Conservation (phyloP, 768 basidiomycete species). For the Pulveroboletus sp. region DNA sequence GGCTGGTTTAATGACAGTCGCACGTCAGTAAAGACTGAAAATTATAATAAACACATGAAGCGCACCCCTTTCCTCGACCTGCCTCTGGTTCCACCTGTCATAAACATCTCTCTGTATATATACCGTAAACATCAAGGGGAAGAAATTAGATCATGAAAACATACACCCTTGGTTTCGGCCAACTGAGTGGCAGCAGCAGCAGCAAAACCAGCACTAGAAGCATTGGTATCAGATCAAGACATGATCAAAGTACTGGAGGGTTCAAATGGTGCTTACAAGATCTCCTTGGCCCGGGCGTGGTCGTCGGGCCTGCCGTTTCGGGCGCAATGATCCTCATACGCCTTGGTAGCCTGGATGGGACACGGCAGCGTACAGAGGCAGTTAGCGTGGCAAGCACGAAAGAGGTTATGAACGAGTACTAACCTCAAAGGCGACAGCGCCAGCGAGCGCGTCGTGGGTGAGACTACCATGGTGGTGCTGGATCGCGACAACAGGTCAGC, state of each 20-base stretch:
- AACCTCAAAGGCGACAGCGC: conserved; percentile 17
- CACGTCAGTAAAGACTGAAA: background rate
- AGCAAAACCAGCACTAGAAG: conserved; percentile 9
- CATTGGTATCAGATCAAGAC: background rate
- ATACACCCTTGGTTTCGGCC: conserved; percentile 19
- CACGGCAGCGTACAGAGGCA: background rate
- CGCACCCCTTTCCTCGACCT: background rate
- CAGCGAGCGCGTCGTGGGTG: conserved; percentile 20
- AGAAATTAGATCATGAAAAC: background rate
- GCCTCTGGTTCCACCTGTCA: background rate
- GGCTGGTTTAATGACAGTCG: background rate
- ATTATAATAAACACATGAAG: background rate
- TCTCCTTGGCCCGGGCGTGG: conserved; percentile 22
- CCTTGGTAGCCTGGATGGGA: conserved; percentile 13
- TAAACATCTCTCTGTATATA: conserved; percentile 1
- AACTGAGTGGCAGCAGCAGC: conserved; percentile 5
- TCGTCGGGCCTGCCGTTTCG: conserved; percentile 14
- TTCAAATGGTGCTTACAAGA: conserved; percentile 10
- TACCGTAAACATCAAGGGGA: background rate
- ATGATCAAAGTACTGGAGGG: background rate
- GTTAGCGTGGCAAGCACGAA: background rate
- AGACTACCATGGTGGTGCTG: conserved; percentile 12
- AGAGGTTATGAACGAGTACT: background rate
- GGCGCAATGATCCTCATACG: conserved; percentile 14
- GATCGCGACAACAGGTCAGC: background rate